Percentiles rank a stretch among this genome's conserved stretches.
Conservation (phyloP, 2,329 filamentous ascomycete genomes). For the Lecanicillium sp. region DNA sequence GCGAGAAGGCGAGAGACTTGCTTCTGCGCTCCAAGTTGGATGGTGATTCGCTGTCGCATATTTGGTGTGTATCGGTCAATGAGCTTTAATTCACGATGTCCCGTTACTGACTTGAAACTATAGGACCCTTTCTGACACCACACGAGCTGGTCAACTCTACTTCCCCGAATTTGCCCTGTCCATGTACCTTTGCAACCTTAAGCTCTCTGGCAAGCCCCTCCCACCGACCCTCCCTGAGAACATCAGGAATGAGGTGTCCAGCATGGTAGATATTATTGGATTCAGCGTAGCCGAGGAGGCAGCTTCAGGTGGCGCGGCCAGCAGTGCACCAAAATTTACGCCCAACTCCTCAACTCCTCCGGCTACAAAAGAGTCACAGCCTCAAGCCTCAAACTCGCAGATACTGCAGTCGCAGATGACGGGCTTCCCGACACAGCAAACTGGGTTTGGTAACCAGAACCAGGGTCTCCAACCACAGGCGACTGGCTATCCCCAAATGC, state of each 20-base stretch:
- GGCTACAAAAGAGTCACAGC: slow-evolving; percentile 60
- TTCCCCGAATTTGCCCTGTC: slow-evolving; percentile 96
- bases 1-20: slow-evolving; percentile 85
- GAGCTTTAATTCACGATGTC: slow-evolving; percentile 13
- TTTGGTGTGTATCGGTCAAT: slow-evolving; percentile 54
- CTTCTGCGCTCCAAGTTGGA: slow-evolving; percentile 81
- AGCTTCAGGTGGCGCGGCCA: slow-evolving; percentile 29
- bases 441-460: slow-evolving; percentile 48
- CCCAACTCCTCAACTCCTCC: slow-evolving; percentile 41
- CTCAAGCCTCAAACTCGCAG: slow-evolving; percentile 64
- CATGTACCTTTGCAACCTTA: slow-evolving; percentile 97
- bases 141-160: slow-evolving; percentile 88
- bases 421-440: slow-evolving; percentile 35
- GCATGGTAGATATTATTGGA: slow-evolving; percentile 99
- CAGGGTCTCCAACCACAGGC: slow-evolving; percentile 57
- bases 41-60: slow-evolving; percentile 80
- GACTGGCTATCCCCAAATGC: slow-evolving; percentile 60
- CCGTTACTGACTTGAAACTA: slow-evolving; percentile 12
- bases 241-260: slow-evolving; percentile 93
- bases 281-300: slow-evolving; percentile 79
- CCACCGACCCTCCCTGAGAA: slow-evolving; percentile 70
- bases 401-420: slow-evolving; percentile 54
- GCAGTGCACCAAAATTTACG: slow-evolving; percentile 64
- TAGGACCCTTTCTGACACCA: slow-evolving; percentile 89
- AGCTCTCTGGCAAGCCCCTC: slow-evolving; percentile 76